phyloP scores from a whole-genome alignment of 2,329 filamentous ascomycete genomes.

The Cladophialophora carrionii region DNA sequence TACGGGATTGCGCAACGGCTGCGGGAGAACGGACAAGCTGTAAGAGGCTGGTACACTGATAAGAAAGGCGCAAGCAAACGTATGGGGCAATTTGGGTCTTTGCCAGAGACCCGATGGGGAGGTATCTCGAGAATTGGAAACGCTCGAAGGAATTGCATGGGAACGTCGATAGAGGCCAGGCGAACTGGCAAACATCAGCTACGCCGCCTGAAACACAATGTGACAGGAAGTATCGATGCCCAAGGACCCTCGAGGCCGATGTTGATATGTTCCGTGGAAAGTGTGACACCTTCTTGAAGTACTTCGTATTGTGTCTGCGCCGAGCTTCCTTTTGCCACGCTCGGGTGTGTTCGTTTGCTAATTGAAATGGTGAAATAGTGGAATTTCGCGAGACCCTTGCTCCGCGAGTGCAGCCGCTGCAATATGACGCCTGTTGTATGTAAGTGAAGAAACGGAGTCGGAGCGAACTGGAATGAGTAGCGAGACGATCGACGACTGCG shows the following conservation, averaged over 20 bases:
- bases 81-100: background rate
- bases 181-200: background rate
- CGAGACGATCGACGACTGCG: background rate
- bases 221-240: background rate
- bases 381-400: conserved; percentile 3
- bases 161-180: background rate
- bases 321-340: conserved; percentile 2
- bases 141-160: background rate
- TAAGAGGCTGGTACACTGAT: conserved; percentile 11
- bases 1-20: conserved; percentile 10
- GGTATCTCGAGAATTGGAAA: conserved; percentile 12
- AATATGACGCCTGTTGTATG: background rate
- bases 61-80: conserved; percentile 8
- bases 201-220: background rate
- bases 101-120: background rate
- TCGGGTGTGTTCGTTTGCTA: background rate
- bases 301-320: background rate
- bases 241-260: background rate
- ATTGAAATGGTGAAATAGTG: conserved; percentile 4
- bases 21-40: conserved; percentile 6
- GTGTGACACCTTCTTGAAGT: background rate
- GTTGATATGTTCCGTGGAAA: background rate
- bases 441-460: background rate
- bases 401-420: background rate
- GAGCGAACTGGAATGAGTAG: background rate